phyloP scores from a whole-genome alignment of 768 basidiomycete species.

The Tephrocybe rancida region DNA sequence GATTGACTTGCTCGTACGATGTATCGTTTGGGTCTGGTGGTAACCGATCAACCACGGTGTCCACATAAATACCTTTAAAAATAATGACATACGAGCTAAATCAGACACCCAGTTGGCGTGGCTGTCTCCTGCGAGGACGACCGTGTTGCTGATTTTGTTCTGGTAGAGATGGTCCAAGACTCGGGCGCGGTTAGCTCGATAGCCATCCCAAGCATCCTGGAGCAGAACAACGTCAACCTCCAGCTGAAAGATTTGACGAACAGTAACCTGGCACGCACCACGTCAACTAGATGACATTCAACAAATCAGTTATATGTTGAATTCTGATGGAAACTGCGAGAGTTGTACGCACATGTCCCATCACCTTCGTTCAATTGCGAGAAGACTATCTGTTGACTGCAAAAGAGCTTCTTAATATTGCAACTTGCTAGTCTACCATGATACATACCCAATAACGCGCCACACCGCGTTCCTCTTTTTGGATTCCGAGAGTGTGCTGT shows the following conservation, averaged over 20 bases:
- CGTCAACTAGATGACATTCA: too few relatives aligned
- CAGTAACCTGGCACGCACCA: too few relatives aligned
- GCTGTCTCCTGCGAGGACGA: conserved; percentile 64
- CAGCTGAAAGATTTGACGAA: too few relatives aligned
- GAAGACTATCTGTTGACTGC: too few relatives aligned
- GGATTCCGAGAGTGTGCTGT: conserved; percentile 45
- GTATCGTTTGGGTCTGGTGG: neutral
- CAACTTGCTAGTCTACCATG: neutral
- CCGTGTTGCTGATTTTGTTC: conserved; percentile 53
- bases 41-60: neutral
- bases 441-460: conserved; percentile 51
- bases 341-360: too few relatives aligned
- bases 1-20: too few relatives aligned
- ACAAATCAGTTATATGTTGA: too few relatives aligned
- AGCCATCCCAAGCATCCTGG: conserved; percentile 50
- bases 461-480: conserved; percentile 50
- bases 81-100: conserved; percentile 43
- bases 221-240: too few relatives aligned
- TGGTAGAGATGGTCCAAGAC: conserved; percentile 52
- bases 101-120: conserved; percentile 67
- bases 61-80: too few relatives aligned
- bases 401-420: too few relatives aligned
- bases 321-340: too few relatives aligned
- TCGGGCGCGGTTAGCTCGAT: conserved; percentile 54
- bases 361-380: too few relatives aligned